Base-by-base conservation (phyloP, 2,329 filamentous ascomycete species). In the Aspergillus brasiliensis region DNA sequence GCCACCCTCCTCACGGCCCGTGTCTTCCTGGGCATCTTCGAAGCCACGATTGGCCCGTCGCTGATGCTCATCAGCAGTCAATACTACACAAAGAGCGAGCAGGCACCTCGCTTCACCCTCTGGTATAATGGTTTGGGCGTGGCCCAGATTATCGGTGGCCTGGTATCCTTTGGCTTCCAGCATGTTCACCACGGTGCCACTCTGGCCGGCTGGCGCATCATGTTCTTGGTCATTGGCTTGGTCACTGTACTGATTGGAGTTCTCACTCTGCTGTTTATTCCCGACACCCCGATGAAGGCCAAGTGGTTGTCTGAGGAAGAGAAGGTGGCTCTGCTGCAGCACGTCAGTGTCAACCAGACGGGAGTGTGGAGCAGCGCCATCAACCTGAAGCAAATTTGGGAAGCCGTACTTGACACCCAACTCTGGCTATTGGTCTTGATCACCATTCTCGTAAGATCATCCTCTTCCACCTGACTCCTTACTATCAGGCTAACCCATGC, bases 81-180 rank as follows among this genome's bases (percentile, higher is more conserved):
- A 68, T 88, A 83, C 80, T 88, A 86, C 53, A 82, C 79, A 27
- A 81, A 82, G 59, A 77, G 77, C 2, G 86, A 88, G 70, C 83
- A 84, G 67, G 82, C 84, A 3, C 82, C 84, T 7, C 80, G 86
- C 8, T 86, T 86, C 69, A 83, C 81, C 17, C 79, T 87, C 67
- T 88, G 85, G 86, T 88, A 86, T 68, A 78, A 81, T 34, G 85
- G 85, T 8, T 76, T 88, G 11, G 86, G 86, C 1, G 72, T 85
- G 3, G 84, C 84, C 5, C 85, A 88, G 72, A 63, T 63, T n/a
- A 51, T 63, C 3, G 59, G 61, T 8, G 61, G 61, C 5, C 15
- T 61, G 3, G 56, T 81, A 11, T 80, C 77, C 13, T 86, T 80
- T 63, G 84, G 75, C 57, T 85, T 84, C 69, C 83, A 85, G 69